These are phyloP conservation scores for Tolypocladium ovalisporum DNA, from an alignment of 2,329 filamentous ascomycete genomes.

Conservation along the genomic window DNA sequence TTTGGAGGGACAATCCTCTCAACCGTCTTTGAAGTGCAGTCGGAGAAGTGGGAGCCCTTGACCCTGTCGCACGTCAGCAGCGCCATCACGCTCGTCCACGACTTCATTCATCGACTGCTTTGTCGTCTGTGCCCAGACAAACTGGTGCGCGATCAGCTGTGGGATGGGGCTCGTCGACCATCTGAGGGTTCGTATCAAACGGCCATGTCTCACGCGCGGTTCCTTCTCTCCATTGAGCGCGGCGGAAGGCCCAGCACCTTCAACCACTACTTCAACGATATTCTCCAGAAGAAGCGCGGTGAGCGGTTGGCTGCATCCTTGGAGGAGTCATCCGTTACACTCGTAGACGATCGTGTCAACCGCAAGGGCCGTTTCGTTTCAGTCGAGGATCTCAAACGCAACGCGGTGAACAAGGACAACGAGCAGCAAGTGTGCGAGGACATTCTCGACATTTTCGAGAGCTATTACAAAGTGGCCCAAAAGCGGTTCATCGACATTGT, in stretches of 20 bases:
- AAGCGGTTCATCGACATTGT: constrained; percentile 54
- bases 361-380: neutral
- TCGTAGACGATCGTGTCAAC: neutral
- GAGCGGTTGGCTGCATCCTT: constrained; percentile 1
- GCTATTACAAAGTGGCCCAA: constrained; percentile 51
- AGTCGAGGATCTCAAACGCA: neutral
- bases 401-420: constrained; percentile 13
- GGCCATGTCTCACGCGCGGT: constrained; percentile 36
- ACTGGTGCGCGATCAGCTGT: constrained; percentile 29
- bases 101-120: constrained; percentile 37
- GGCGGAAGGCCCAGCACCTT: constrained; percentile 33
- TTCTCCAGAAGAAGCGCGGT: constrained; percentile 15
- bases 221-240: constrained; percentile 42
- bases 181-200: constrained; percentile 32
- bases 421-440: constrained; percentile 30
- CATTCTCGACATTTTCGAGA: constrained; percentile 47
- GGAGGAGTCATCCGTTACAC: neutral
- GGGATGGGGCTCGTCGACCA: constrained; percentile 28
- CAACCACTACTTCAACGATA: constrained; percentile 41
- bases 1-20: constrained; percentile 29
- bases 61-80: constrained; percentile 38
- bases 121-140: constrained; percentile 29
- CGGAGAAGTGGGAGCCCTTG: constrained; percentile 39
- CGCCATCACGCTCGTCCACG: constrained; percentile 38
- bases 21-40: constrained; percentile 39